Percentiles rank a stretch among this genome's conserved stretches.
Evolutionary conservation across 306 rosid genomes (phyloP).

Genomic region (Prinsepia uniflora): DNA sequence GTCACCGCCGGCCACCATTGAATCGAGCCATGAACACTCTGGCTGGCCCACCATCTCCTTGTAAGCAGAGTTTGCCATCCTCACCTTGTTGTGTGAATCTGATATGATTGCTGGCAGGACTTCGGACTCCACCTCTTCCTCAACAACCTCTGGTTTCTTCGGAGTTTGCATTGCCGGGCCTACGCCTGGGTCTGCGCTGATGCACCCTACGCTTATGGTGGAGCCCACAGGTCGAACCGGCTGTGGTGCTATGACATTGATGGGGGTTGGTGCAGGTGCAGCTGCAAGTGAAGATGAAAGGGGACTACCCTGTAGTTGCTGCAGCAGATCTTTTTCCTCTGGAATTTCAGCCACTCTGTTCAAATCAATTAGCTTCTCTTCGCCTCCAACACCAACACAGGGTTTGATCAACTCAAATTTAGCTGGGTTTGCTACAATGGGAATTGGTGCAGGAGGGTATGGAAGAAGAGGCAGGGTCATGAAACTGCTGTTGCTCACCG

Average conservation of each 20-base stretch:
- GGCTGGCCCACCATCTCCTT: constrained; percentile 94
- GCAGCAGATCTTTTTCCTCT: constrained; percentile 61
- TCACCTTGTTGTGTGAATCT: constrained; percentile 69
- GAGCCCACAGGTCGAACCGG: constrained; percentile 81
- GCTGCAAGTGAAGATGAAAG: background rate
- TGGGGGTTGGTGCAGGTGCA: constrained; percentile 1
- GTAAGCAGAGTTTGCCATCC: constrained; percentile 82
- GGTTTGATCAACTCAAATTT: constrained; percentile 28
- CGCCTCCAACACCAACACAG: constrained; percentile 6
- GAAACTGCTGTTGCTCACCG: constrained; percentile 26
- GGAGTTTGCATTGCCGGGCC: constrained; percentile 9
- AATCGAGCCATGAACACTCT: constrained; percentile 74
- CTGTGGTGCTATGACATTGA: constrained; percentile 59
- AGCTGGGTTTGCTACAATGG: constrained; percentile 13
- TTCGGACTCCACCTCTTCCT: constrained; percentile 64
- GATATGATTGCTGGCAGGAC: constrained; percentile 64
- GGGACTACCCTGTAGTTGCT: constrained; percentile 40
- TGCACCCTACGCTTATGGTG: constrained; percentile 59
- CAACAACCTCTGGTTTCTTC: constrained; percentile 53
- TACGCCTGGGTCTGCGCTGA: constrained; percentile 33
- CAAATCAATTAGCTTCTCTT: constrained; percentile 38
- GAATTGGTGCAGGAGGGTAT: constrained; percentile 22
- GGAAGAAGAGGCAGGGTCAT: constrained; percentile 69
- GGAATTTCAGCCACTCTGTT: constrained; percentile 46
- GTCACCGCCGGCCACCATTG: constrained; percentile 37